Percentiles rank a stretch among this genome's conserved stretches.
These are phyloP conservation scores for Yamadazyma dendronema DNA, from an alignment of 1,139 yeast species.

Conservation along the genomic window DNA sequence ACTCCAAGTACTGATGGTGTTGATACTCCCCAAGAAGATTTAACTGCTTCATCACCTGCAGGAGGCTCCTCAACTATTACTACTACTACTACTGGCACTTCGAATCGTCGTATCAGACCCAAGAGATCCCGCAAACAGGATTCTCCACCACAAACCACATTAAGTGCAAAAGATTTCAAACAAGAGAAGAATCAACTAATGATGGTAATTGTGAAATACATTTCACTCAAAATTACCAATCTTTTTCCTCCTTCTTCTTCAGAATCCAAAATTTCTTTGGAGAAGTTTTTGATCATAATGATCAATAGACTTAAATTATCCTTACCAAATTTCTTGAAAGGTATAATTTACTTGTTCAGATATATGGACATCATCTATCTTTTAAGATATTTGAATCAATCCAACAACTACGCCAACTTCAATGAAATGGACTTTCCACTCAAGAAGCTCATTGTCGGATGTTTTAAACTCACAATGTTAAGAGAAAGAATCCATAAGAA, in stretches of 20 bases:
- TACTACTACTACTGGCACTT: neutral
- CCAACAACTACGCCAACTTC: conserved; percentile 44
- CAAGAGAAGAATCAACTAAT: conserved; percentile 33
- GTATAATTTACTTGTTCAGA: conserved; percentile 44
- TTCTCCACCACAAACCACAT: conserved; percentile 13
- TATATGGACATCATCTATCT: conserved; percentile 51
- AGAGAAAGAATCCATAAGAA: conserved; percentile 27
- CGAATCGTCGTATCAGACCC: conserved; percentile 5
- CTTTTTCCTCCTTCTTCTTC: conserved; percentile 44
- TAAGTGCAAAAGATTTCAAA: conserved; percentile 36
- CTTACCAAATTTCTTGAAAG: conserved; percentile 39
- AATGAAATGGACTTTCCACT: conserved; percentile 48
- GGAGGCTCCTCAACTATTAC: neutral
- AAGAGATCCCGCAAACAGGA: conserved; percentile 3
- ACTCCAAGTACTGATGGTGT: neutral
- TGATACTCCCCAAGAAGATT: neutral
- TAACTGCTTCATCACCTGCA: neutral
- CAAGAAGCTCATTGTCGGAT: conserved; percentile 44
- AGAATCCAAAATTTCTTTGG: conserved; percentile 39
- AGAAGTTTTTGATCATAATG: conserved; percentile 39
- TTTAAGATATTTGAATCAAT: conserved; percentile 47
- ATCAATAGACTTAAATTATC: conserved; percentile 39
- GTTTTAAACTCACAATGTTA: conserved; percentile 41
- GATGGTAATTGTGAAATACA: conserved; percentile 45
- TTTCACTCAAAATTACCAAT: conserved; percentile 45